phyloP scores from a whole-genome alignment of 1,139 yeast genomes.

The Diutina catenulata region DNA sequence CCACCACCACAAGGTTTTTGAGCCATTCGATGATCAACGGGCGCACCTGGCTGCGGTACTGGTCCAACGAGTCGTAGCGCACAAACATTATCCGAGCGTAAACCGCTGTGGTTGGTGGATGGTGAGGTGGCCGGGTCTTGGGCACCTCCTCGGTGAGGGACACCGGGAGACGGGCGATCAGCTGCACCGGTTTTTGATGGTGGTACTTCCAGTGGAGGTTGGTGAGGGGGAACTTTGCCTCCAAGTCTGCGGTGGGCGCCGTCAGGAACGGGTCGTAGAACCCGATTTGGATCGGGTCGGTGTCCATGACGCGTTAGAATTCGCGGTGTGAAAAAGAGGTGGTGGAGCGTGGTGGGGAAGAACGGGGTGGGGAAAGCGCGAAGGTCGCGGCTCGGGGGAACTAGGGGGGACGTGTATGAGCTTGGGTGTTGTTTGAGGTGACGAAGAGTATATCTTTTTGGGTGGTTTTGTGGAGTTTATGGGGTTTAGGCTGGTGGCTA shows the following conservation, averaged over 20 bases:
- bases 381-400: too few species aligned
- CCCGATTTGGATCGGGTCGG: slow-evolving; percentile 37
- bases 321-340: too few species aligned
- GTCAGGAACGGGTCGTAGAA: slow-evolving; percentile 82
- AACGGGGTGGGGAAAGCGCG: too few species aligned
- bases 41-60: slow-evolving; percentile 67
- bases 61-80: slow-evolving; percentile 53
- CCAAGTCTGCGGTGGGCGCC: slow-evolving; percentile 41
- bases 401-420: too few species aligned
- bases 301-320: not conserved
- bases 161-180: slow-evolving; percentile 55
- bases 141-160: slow-evolving; percentile 53
- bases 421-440: too few species aligned
- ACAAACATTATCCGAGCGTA: slow-evolving; percentile 62
- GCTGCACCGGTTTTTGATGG: slow-evolving; percentile 44
- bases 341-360: too few species aligned
- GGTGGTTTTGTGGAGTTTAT: too few species aligned
- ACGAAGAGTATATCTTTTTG: too few species aligned
- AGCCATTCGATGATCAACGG: slow-evolving; percentile 82
- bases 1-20: slow-evolving; percentile 27
- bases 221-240: slow-evolving; percentile 47
- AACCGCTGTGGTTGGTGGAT: slow-evolving; percentile 15
- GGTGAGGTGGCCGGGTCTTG: slow-evolving; percentile 8
- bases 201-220: slow-evolving; percentile 72
- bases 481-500: too few species aligned